These are phyloP conservation scores for Mucor piriformis DNA, from an alignment of 371 early-diverging fungal genomes.

Conservation along the genomic window DNA sequence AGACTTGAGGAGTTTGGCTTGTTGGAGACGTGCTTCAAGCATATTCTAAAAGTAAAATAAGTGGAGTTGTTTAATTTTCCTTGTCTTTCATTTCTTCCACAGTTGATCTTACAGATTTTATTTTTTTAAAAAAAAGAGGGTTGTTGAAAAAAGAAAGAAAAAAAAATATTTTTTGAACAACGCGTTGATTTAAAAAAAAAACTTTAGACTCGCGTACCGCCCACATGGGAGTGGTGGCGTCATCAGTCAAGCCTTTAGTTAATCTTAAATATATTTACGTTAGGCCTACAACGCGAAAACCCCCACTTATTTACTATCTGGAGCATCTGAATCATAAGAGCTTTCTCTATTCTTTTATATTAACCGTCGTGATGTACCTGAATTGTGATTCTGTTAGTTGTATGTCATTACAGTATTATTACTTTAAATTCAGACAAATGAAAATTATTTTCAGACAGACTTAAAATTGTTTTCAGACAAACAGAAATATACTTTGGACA, in stretches of 20 bases:
- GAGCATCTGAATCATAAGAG: too few species aligned
- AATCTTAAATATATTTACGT: too few species aligned
- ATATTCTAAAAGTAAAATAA: constrained; percentile 32
- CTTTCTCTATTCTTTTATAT: too few species aligned
- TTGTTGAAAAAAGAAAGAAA: not conserved
- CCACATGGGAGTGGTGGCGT: not conserved
- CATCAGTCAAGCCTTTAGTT: not conserved
- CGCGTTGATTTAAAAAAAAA: not conserved
- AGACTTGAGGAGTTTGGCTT: constrained; percentile 86
- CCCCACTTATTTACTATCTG: too few species aligned
- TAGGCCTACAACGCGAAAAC: too few species aligned
- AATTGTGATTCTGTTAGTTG: too few species aligned
- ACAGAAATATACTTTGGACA: too few species aligned
- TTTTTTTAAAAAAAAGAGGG: not conserved
- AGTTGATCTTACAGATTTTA: not conserved
- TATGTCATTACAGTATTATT: too few species aligned
- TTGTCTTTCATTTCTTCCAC: not conserved
- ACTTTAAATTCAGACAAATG: too few species aligned
- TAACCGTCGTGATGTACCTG: too few species aligned
- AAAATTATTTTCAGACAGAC: too few species aligned
- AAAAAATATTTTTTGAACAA: not conserved
- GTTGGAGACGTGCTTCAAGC: constrained; percentile 81
- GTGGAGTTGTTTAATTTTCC: not conserved
- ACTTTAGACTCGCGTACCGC: not conserved
- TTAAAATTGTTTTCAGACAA: too few species aligned